Evolutionary conservation across 2,329 filamentous ascomycete genomes (phyloP).

Genomic region (Cadophora sp.): DNA sequence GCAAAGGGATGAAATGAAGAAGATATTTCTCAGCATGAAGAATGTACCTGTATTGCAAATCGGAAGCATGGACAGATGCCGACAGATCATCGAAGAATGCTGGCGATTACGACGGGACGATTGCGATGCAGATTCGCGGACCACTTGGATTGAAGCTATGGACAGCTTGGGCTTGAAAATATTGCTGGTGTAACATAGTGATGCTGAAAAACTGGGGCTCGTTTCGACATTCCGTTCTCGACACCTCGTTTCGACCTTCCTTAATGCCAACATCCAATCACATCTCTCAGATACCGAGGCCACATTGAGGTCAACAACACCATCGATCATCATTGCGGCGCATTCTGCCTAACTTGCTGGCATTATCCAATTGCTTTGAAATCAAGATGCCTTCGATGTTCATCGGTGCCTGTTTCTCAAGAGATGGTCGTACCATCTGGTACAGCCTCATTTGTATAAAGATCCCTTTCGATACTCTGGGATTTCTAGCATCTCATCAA

Average conservation of each 20-base stretch:
- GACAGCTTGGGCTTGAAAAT: background rate
- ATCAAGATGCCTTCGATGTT: background rate
- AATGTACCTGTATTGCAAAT: background rate
- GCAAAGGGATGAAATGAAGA: conserved; percentile 1
- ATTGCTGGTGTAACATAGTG: background rate
- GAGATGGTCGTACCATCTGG: background rate
- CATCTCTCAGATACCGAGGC: background rate
- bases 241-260: conserved; percentile 8
- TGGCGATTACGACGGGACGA: background rate
- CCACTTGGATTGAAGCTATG: conserved; percentile 13
- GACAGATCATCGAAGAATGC: conserved; percentile 10
- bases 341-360: background rate
- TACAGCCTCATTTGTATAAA: background rate
- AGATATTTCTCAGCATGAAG: conserved; percentile 3
- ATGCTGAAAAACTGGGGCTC: background rate
- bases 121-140: background rate
- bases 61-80: background rate
- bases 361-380: background rate
- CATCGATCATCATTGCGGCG: background rate
- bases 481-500: background rate
- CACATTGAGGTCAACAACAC: background rate
- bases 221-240: conserved; percentile 9
- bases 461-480: background rate
- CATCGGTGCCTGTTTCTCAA: background rate
- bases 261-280: background rate